Evolutionary conservation across 2,329 filamentous ascomycete genomes (phyloP), one percentile per base, ranked within the genome.

Genomic region (Gaeumannomyces sp.): DNA sequence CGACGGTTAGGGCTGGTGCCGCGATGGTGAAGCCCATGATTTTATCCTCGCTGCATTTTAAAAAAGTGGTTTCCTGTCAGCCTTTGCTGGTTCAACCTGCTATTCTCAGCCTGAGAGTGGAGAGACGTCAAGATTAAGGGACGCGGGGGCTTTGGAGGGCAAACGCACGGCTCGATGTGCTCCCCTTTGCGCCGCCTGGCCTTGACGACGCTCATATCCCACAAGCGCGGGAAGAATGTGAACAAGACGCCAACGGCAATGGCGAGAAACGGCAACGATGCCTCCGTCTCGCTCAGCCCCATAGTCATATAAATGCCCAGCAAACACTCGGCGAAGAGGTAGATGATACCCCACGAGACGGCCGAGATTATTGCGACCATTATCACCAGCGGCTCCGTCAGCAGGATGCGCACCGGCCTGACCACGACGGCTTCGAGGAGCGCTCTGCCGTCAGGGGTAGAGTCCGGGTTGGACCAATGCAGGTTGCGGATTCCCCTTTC

Each of bases 311-410:
- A 82, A 4, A 82, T 74, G 0, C 73, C 68, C 1, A 73, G 71
- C 0, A 82, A 68, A 0, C 77, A 74, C 71, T 81, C 79, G 0
- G 79, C 78, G 67, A 81, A 80, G 4, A 82, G 75, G 66, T 82
- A 83, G 31, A 82, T 77, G n/a, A 82, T 71, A 0, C 75, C 78
- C 67, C 78, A 80, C 8, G 76, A 75, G 22, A 77, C 70, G 11
- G 77, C 77, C 11, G 74, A 77, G 67, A 82, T 78, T 28, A 79
- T 71, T 0, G 79, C 73, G 14, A 78, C 73, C 56, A 76, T 70
- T 53, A 78, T 74, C 33, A 83, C 76, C 56, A 83, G 77, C 0
- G 80, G 80, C 63, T 83, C 80, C 2, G 76, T 79, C 67, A 77
- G 75, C 64, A 81, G 76, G 8, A 83, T 73, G 8, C 71, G 71